Evolutionary conservation across 257 asterid genomes (phyloP), one percentile per base, ranked within the genome.

Genomic region (Gentiana straminea): DNA sequence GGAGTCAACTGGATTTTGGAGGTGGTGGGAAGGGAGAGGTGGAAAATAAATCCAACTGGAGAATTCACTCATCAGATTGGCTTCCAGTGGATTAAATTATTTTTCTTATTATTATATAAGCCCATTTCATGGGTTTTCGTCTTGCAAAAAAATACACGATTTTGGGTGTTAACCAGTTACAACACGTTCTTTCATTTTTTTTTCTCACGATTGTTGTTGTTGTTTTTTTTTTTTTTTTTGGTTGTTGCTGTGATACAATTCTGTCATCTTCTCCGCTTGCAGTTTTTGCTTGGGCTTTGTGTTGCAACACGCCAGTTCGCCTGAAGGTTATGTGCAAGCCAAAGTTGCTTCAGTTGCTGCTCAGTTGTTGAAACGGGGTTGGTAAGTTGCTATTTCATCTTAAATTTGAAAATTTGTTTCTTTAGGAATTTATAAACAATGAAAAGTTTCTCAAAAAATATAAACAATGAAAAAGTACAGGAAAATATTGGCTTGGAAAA

Each of bases 301-400:
- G 37, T 76, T 81, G 85, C 78, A 91, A 73, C 73, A 87, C 66
- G 88, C 97, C 51, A 71, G 66, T 57, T 81, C 82, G 55, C 76
- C 77, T 3, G 97, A 91, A 75, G 94, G 95, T 59, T 91, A 83
- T 74, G 98, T 87, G 68, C 80, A 65, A 54, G 66, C 71, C 50
- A 91, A 91, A 77, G 93, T 87, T 68, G 94, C 88, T 35, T 83
- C 96, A 12, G 95, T 85, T 68, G 95, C 88, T 74, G 84, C 95
- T 58, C 98, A 91, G 72, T 73, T 91, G 78, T 73, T 91, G 69
- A 91, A 91, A 82, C 77, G 96, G 74, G 96, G 98, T 49, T 91
- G 98, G 98, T 86, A 71, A 74, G 94, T 79, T 68, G 68, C 62
- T 58, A 52, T 47, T 59, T 38, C 46, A 5, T 7, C 9, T 5